phyloP scores from a whole-genome alignment of 495 filamentous ascomycete genomes.

The Neurospora sp. region DNA sequence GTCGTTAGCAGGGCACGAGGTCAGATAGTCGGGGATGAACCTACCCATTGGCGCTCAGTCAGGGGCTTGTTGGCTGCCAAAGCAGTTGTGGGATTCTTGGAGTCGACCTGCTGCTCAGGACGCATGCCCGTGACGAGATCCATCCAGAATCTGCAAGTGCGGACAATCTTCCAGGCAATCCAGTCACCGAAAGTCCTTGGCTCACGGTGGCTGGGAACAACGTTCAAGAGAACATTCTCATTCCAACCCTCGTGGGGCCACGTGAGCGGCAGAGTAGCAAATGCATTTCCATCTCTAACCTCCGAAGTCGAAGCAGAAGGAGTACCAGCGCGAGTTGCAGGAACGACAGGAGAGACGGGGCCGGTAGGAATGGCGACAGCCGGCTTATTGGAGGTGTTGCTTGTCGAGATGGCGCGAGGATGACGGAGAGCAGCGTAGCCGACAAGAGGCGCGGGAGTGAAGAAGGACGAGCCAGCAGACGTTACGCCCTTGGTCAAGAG shows the following conservation, averaged over 20 bases:
- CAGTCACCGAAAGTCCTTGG: slow-evolving; percentile 31
- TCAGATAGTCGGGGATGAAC: not conserved
- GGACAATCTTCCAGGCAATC: slow-evolving; percentile 36
- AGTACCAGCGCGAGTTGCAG: not conserved
- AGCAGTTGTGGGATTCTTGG: slow-evolving; percentile 34
- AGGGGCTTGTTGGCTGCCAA: slow-evolving; percentile 31
- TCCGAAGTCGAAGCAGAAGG: not conserved
- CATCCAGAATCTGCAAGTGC: slow-evolving; percentile 32
- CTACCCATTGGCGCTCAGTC: slow-evolving; percentile 38
- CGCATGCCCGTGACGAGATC: slow-evolving; percentile 36
- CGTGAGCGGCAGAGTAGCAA: slow-evolving; percentile 32
- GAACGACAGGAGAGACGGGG: not conserved
- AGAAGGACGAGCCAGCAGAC: not conserved
- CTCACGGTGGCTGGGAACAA: slow-evolving; percentile 30
- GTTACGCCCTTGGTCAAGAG: not conserved
- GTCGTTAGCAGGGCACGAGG: not conserved
- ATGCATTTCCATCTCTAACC: not conserved
- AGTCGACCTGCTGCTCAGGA: slow-evolving; percentile 34
- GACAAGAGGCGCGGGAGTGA: not conserved
- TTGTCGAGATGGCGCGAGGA: not conserved
- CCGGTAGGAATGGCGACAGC: not conserved
- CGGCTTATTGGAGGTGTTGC: not conserved
- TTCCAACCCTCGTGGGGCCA: slow-evolving; percentile 60
- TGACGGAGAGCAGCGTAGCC: not conserved
- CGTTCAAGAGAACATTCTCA: slow-evolving; percentile 32